Evolutionary conservation across 768 basidiomycete species (phyloP), one percentile per base, ranked within the genome.

Genomic region (Amanita pseudoporphyria): DNA sequence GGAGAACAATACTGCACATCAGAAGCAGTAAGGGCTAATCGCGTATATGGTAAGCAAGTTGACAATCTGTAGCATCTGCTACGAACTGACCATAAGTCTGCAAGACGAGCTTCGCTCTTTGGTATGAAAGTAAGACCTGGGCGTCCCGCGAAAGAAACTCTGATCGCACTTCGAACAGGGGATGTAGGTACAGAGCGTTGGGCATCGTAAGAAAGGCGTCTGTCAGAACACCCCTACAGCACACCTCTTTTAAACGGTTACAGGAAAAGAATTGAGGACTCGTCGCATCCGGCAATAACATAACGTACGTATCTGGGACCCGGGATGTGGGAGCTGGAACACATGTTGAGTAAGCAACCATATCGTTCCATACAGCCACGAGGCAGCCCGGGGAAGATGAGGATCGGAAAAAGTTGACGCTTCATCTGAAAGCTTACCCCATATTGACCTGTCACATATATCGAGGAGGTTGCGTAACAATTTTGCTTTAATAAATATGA

Each of bases 1-100:
- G 70, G 58, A 13, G 76, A 71, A 53, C 75, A 74, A 48, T 64
- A 62, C 48, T 76, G 68, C 19, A 81, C 66, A 54, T 79, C 78
- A 4, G 63, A 62, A 9, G 67, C 67, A 19, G 71, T 70, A 47
- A 77, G 58, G 41, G 63, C 74, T 73, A 52, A 6, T 26, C 21
- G 28, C n/a, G 43, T n/a, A 37, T 30, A 43, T 48, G 51, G 43
- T 32, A 35, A 54, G 42, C 57, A 53, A 30, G 30, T 44, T 9
- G 19, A 24, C 13, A 47, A 14, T 45, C 36, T 40, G 16, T 35
- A 51, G 28, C 26, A 28, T 45, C 4, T 19, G 22, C 10, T 39
- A 33, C 31, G 19, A 10, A 58, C 72, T 56, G 47, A 76, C 77
- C 59, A 57, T 77, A 72, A 21, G 76, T 73, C 44, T 70, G 68